A percentile compares a stretch with the other conserved stretches of the same genome.
phyloP scores from a whole-genome alignment of 192 early-diverging fungal genomes.

The Thoreauomyces humboldtii region DNA sequence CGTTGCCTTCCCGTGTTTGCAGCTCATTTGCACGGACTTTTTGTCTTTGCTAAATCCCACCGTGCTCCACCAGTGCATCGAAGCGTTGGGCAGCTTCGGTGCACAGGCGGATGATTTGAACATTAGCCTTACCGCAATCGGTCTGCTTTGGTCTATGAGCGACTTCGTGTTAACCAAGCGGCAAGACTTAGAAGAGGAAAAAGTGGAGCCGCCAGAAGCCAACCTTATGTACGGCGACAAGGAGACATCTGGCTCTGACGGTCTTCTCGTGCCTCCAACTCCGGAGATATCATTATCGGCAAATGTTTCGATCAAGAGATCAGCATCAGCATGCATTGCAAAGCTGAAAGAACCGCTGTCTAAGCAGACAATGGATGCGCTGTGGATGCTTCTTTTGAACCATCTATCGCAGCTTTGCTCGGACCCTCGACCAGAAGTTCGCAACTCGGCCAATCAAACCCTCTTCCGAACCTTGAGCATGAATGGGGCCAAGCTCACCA shows the following conservation, averaged over 20 bases:
- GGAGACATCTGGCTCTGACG: background rate
- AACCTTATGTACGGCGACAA: background rate
- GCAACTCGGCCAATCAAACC: conserved; percentile 92
- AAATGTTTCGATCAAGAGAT: conserved; percentile 11
- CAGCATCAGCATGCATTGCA: conserved; percentile 24
- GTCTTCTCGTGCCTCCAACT: background rate
- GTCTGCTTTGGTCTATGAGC: conserved; percentile 88
- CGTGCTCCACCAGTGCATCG: conserved; percentile 77
- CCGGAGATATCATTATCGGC: background rate
- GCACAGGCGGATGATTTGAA: conserved; percentile 86
- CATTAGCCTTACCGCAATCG: conserved; percentile 88
- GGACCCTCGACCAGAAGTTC: conserved; percentile 84
- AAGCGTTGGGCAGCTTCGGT: conserved; percentile 77
- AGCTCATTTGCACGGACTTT: conserved; percentile 95
- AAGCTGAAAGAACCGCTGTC: conserved; percentile 24
- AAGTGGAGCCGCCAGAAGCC: background rate
- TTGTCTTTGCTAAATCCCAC: conserved; percentile 72
- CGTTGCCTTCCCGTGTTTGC: conserved; percentile 86
- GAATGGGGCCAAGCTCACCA: conserved; percentile 72
- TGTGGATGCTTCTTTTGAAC: conserved; percentile 89
- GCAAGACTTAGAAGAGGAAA: conserved; percentile 49
- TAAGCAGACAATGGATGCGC: conserved; percentile 49
- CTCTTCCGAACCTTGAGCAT: conserved; percentile 90
- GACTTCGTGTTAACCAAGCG: conserved; percentile 81
- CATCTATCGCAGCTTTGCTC: conserved; percentile 79